phyloP scores from a whole-genome alignment of 2,329 filamentous ascomycete species.

The Periconia macrospinosa region DNA sequence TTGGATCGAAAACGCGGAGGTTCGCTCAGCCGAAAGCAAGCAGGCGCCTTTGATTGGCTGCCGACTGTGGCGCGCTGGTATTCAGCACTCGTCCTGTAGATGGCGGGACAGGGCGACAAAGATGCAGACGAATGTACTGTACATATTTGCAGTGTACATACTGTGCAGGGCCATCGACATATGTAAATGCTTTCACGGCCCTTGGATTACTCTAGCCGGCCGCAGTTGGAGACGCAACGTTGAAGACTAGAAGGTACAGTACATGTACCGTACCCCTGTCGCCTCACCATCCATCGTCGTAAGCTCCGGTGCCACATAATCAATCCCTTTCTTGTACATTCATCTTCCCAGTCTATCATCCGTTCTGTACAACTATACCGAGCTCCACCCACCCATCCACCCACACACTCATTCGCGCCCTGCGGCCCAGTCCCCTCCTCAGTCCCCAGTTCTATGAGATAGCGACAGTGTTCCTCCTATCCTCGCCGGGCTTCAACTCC shows the following conservation, averaged over 20 bases:
- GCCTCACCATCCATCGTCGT: not conserved
- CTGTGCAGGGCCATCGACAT: no score
- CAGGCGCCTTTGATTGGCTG: constrained; percentile 20
- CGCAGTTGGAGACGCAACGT: no score
- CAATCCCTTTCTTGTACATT: not conserved
- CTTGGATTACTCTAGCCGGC: no score
- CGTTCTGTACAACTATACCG: not conserved
- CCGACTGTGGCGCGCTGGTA: not conserved
- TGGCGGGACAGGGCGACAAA: no score
- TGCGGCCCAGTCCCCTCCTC: not conserved
- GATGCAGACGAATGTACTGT: no score
- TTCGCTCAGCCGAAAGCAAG: constrained; percentile 9
- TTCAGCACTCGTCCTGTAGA: no score
- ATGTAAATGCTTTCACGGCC: no score
- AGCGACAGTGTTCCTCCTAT: constrained; percentile 30
- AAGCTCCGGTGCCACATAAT: not conserved
- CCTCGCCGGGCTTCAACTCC: constrained; percentile 17
- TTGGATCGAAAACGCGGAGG: constrained; percentile 28
- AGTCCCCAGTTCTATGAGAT: constrained; percentile 32
- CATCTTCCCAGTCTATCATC: no score
- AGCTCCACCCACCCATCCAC: constrained; percentile 2
- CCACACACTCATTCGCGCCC: not conserved
- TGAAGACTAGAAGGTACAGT: no score
- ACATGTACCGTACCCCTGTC: no score
- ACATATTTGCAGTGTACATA: no score